Percentiles rank a stretch among this genome's conserved stretches.
These are phyloP conservation scores for Pythium inflatum DNA, from an alignment of 352 stramenopile genomes.

Conservation along the genomic window DNA sequence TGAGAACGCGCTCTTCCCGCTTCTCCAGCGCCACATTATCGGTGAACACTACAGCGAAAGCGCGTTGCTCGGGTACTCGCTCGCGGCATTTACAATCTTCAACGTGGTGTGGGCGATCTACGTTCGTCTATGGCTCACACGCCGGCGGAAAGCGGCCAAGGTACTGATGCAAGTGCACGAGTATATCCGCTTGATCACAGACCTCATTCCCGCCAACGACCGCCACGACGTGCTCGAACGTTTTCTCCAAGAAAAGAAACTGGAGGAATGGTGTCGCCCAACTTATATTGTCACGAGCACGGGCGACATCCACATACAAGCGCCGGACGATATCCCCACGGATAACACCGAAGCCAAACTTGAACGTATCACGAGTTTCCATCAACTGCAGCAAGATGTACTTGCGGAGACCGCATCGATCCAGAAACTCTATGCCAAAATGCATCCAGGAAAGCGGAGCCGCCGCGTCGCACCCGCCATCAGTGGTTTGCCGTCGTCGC, in stretches of 20 bases:
- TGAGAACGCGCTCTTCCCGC: constrained; percentile 59
- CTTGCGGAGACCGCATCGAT: too few species aligned
- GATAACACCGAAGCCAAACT: too few species aligned
- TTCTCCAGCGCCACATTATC: too few species aligned
- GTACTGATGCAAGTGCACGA: constrained; percentile 41
- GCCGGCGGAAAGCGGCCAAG: constrained; percentile 21
- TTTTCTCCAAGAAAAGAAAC: constrained; percentile 31
- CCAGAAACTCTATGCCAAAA: too few species aligned
- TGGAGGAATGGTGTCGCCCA: constrained; percentile 22
- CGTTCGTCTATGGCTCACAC: constrained; percentile 35
- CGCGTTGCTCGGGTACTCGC: constrained; percentile 39
- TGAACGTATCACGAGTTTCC: too few species aligned
- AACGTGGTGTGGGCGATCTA: constrained; percentile 41
- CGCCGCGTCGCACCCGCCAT: too few species aligned
- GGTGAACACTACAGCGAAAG: too few species aligned
- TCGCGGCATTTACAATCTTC: constrained; percentile 43
- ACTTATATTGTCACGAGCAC: constrained; percentile 21
- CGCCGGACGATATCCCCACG: constrained; percentile 17
- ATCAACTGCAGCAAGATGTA: too few species aligned
- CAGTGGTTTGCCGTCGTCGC: too few species aligned
- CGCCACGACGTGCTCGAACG: constrained; percentile 28
- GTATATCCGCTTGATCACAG: constrained; percentile 36
- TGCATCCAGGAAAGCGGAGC: too few species aligned
- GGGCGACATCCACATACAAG: constrained; percentile 27
- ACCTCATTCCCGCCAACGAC: constrained; percentile 25